These are phyloP conservation scores for Nosema granulosis DNA, from an alignment of 371 early-diverging fungal species.

Conservation along the genomic window DNA sequence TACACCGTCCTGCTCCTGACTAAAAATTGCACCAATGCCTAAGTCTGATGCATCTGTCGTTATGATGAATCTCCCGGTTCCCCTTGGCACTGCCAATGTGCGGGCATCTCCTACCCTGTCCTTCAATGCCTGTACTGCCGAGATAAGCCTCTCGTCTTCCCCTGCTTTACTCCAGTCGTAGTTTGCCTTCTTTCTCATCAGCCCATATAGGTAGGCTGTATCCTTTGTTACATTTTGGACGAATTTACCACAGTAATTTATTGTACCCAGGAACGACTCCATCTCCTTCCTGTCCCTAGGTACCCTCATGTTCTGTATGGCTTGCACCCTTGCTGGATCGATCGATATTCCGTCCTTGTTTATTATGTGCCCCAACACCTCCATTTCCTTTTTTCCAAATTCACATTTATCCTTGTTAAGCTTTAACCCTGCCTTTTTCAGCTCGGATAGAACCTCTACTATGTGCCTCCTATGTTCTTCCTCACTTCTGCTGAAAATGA, in stretches of 20 bases:
- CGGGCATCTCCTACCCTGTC: too few relatives aligned
- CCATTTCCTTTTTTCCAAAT: neutral
- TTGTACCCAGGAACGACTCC: neutral
- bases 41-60: conserved; percentile 18
- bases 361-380: conserved; percentile 1
- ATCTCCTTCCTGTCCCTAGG: neutral
- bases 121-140: too few relatives aligned
- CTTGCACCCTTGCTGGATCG: neutral
- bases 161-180: too few relatives aligned
- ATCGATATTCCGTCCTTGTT: neutral
- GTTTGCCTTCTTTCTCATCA: too few relatives aligned
- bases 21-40: neutral
- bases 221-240: conserved; percentile 1
- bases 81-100: neutral
- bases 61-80: neutral
- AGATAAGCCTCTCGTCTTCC: too few relatives aligned
- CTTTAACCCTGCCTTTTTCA: neutral
- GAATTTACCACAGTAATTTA: conserved; percentile 12
- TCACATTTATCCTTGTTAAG: conserved; percentile 15
- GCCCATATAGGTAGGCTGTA: too few relatives aligned
- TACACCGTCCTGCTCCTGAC: conserved; percentile 4
- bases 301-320: neutral
- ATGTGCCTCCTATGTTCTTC: neutral
- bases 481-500: neutral
- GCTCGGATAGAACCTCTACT: neutral